These are phyloP conservation scores for Coffea humblotiana DNA, from an alignment of 305 asterid genomes.

Conservation along the genomic window DNA sequence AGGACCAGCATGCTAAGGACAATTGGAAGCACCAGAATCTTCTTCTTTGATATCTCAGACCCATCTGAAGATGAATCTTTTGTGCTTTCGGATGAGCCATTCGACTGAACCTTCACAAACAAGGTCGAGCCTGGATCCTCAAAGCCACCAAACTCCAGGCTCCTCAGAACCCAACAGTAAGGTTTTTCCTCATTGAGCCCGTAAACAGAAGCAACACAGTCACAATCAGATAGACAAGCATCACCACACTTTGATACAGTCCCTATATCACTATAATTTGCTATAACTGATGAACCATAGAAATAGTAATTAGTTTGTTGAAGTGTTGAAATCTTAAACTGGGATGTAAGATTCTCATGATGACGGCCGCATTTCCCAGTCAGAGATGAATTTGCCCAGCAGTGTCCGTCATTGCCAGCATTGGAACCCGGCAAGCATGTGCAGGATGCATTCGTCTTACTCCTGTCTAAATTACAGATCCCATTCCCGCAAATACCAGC, in stretches of 20 bases:
- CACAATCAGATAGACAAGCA: conserved; percentile 67
- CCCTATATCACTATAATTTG: conserved; percentile 63
- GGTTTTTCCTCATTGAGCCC: conserved; percentile 76
- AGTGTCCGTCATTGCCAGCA: conserved; percentile 22
- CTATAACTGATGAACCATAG: conserved; percentile 61
- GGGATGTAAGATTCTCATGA: conserved; percentile 43
- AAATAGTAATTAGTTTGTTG: conserved; percentile 68
- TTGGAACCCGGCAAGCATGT: conserved; percentile 54
- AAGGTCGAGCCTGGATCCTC: conserved; percentile 74
- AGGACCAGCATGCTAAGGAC: conserved; percentile 62
- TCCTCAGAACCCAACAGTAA: conserved; percentile 73
- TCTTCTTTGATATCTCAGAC: conserved; percentile 42
- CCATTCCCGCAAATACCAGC: conserved; percentile 82
- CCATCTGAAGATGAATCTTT: conserved; percentile 17
- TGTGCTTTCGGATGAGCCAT: conserved; percentile 30
- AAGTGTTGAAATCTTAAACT: conserved; percentile 41
- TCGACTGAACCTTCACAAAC: conserved; percentile 64
- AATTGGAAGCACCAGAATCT: conserved; percentile 69
- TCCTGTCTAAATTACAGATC: conserved; percentile 59
- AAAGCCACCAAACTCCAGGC: conserved; percentile 76
- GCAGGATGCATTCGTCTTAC: conserved; percentile 71
- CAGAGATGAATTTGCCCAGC: conserved; percentile 41
- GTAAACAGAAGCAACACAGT: conserved; percentile 75
- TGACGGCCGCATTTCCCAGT: conserved; percentile 52
- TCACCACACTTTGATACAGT: conserved; percentile 72